Evolutionary conservation across 495 filamentous ascomycete genomes (phyloP), one percentile per base, ranked within the genome.

Genomic region (Thermochaetoides thermophila): DNA sequence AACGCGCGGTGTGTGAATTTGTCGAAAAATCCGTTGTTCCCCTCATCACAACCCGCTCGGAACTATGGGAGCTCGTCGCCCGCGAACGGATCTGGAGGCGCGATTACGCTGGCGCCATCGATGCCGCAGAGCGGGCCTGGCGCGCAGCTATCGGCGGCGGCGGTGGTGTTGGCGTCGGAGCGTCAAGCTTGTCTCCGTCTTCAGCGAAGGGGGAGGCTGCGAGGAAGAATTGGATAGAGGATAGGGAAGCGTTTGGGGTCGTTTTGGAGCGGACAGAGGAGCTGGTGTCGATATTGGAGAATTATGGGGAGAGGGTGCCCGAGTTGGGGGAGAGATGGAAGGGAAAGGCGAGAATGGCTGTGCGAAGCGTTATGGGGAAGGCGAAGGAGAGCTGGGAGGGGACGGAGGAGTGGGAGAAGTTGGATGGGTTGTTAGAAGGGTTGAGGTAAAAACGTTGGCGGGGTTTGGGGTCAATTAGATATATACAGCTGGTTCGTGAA

Each of bases 121-220:
- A 79, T 16, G 81, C 80, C 0, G 71, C 86, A 2, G 89, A 96
- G 61, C 84, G 81, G 49, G 83, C 81, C 2, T 96, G 85, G 84
- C 69, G 89, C 0, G 73, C 78, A 2, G 64, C 69, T 1, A 50
- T 71, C 20, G 69, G 65, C 27, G 64, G 69, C 1, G 51, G 71
- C 20, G 69, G 65, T 27, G 53, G 55, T 1, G 52, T 46, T 8
- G 49, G 50, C 4, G 48, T 40, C n/a, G 36, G 38, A 5, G 44
- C 40, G 1, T 27, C 45, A 12, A 32, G 7, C 19, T 28, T 11
- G 4, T 17, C 50, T 0, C 45, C 43, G 0, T 32, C 49, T 1
- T 48, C 37, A 0, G 37, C 34, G 1, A 41, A 34, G 2, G 27
- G 31, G 6, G 43, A 34, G 1, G 53, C 54, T n/a, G 57, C 44